Base-by-base conservation (phyloP, 2,329 filamentous ascomycete species). In the Daldinia sp. region DNA sequence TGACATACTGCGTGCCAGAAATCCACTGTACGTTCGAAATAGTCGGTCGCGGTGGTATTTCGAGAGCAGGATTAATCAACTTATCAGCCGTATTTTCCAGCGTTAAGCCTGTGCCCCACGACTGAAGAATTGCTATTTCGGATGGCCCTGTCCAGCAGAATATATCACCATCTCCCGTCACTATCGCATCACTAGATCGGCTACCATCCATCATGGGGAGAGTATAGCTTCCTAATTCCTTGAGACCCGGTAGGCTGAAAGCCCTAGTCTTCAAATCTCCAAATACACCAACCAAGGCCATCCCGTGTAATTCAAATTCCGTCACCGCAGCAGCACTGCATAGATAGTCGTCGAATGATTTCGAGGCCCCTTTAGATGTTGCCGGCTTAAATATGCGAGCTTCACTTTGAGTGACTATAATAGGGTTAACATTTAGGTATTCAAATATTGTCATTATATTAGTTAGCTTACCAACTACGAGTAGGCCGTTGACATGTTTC, bases 1-100 rank as follows among this genome's bases (percentile, higher is more conserved):
- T 93, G 45, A 99, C 85, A 71, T 96, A 91, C 77, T 97, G 94
- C 1, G 94, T 98, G 3, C 95, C 95, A 0, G 93, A 91, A 53
- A 99, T 93, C 95, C 95, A 99, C 78, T 98, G 93, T 34, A 99
- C 78, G 72, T 96, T 97, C 17, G 92, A 96, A 63, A 99, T 99
- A 0, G 93, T 97, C 0, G 95, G 95, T 1, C 95, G 87, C 10
- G 92, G 84, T 1, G 94, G 94, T 19, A 91, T 84, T 13, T 85
- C 74, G 0, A 92, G 85, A 60, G 91, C 83, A 0, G 91, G 88
- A 74, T 98, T 97, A 77, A 92, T 87, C 2, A 99, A 82, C 6
- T 82, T 87, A 74, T 97, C 94, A n/a, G 86, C 78, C 0, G 80
- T 82, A 53, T 83, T 87, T 61, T 84, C 86, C 64, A 92, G 79